phyloP scores from a whole-genome alignment of 352 stramenopile genomes.

The Globisporangium carolinianum region DNA sequence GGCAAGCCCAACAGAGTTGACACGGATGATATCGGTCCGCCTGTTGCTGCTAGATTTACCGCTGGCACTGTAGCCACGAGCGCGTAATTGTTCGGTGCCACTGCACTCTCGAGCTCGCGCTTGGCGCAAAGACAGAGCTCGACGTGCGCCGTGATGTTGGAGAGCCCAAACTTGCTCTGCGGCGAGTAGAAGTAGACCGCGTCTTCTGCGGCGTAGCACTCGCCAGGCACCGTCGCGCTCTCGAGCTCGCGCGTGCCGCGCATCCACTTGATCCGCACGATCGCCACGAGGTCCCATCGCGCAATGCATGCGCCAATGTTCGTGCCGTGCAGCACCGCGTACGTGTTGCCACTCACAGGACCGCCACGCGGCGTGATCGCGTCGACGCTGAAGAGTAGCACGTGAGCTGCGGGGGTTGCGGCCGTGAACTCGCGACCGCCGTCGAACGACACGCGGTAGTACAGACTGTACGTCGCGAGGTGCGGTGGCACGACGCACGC shows the following conservation, averaged over 20 bases:
- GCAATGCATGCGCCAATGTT: slow-evolving; percentile 54
- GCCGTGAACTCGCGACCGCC: slow-evolving; percentile 32
- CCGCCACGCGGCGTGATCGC: slow-evolving; percentile 44
- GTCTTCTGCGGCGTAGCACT: slow-evolving; percentile 59
- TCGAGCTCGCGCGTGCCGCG: slow-evolving; percentile 53
- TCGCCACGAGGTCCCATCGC: slow-evolving; percentile 13
- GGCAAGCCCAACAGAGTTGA: too few species aligned
- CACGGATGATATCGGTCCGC: not conserved
- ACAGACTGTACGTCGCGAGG: slow-evolving; percentile 57
- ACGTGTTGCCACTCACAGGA: slow-evolving; percentile 65
- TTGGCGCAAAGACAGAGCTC: slow-evolving; percentile 32
- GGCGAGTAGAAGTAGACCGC: slow-evolving; percentile 70
- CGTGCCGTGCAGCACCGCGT: slow-evolving; percentile 46
- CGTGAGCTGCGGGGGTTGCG: slow-evolving; percentile 19
- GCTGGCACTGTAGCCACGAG: not conserved
- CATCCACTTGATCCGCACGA: slow-evolving; percentile 54
- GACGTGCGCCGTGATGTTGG: slow-evolving; percentile 53
- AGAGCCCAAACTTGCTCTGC: slow-evolving; percentile 66
- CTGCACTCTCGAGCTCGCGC: slow-evolving; percentile 4
- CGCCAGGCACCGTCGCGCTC: slow-evolving; percentile 37
- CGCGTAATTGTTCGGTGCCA: not conserved
- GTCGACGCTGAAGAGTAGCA: slow-evolving; percentile 54
- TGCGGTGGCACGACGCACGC: slow-evolving; percentile 33
- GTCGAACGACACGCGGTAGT: slow-evolving; percentile 61
- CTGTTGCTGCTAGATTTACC: not conserved